Evolutionary conservation across 345 rosid species (phyloP).

Genomic region (Hirschfeldia incana): DNA sequence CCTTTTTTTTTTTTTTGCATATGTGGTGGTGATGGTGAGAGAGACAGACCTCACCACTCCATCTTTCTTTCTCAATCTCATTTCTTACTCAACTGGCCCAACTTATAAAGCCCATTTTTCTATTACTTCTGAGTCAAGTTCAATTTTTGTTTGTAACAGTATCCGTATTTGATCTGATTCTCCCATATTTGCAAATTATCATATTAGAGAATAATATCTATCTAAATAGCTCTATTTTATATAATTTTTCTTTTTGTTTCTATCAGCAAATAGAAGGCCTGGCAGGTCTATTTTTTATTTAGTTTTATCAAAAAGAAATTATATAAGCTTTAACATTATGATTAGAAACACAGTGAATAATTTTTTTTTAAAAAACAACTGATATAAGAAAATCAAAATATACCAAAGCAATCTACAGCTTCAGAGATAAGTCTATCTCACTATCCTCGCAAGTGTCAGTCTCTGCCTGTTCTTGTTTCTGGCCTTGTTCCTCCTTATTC

Average conservation of each 20-base stretch:
- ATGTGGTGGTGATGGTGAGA: not conserved
- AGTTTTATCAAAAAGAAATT: no score
- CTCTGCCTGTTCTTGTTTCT: constrained; percentile 4
- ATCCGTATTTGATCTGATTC: no score
- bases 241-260: no score
- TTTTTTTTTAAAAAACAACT: no score
- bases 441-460: constrained; percentile 24
- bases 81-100: not conserved
- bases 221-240: no score
- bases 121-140: not conserved
- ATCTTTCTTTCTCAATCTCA: not conserved
- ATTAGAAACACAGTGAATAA: no score
- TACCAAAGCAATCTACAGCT: constrained; percentile 22
- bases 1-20: not conserved
- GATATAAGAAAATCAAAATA: not conserved
- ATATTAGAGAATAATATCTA: no score
- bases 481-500: constrained; percentile 1
- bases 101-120: not conserved
- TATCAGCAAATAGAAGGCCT: not conserved
- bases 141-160: no score
- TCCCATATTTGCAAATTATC: no score
- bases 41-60: not conserved
- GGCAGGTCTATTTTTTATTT: no score
- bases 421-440: constrained; percentile 37
- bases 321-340: no score